phyloP scores from a whole-genome alignment of 495 filamentous ascomycete genomes.

The Aspergillus coremiiformis region DNA sequence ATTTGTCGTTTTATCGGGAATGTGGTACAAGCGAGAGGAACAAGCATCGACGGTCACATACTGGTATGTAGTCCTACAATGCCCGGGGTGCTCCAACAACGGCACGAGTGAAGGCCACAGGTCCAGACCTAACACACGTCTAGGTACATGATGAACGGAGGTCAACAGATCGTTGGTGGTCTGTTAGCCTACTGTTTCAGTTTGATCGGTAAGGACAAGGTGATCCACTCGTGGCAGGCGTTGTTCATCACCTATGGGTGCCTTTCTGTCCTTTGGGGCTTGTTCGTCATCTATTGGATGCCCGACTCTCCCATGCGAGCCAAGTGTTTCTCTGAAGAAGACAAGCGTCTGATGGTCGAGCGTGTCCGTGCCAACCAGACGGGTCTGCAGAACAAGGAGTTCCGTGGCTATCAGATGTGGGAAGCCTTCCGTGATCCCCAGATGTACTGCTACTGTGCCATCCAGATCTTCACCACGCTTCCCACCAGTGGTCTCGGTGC shows the following conservation, averaged over 20 bases:
- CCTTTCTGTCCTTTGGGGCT: slow-evolving; percentile 44
- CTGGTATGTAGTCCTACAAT: slow-evolving; percentile 41
- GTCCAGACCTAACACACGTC: slow-evolving; percentile 1
- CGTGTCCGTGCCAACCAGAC: slow-evolving; percentile 44
- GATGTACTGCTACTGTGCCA: slow-evolving; percentile 41
- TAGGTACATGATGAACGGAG: slow-evolving; percentile 61
- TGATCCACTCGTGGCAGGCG: slow-evolving; percentile 49
- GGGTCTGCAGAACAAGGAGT: slow-evolving; percentile 46
- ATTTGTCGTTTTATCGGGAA: slow-evolving; percentile 53
- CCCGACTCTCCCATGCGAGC: slow-evolving; percentile 46
- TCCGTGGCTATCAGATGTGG: slow-evolving; percentile 42
- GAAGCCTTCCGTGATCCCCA: slow-evolving; percentile 40
- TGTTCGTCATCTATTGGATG: slow-evolving; percentile 41
- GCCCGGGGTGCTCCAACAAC: too few species aligned
- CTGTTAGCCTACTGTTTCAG: slow-evolving; percentile 53
- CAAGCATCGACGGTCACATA: slow-evolving; percentile 58
- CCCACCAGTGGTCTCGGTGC: slow-evolving; percentile 60
- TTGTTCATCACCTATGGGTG: slow-evolving; percentile 53
- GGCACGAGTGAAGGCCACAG: too few species aligned
- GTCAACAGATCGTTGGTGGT: slow-evolving; percentile 49
- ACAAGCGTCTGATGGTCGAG: slow-evolving; percentile 44
- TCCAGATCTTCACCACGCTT: slow-evolving; percentile 59
- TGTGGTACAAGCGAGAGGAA: slow-evolving; percentile 67
- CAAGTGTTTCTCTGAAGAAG: slow-evolving; percentile 41
- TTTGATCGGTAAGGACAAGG: slow-evolving; percentile 35